These are phyloP conservation scores for Vitellaria paradoxa DNA, from an alignment of 179 eudicot species.

Conservation along the genomic window DNA sequence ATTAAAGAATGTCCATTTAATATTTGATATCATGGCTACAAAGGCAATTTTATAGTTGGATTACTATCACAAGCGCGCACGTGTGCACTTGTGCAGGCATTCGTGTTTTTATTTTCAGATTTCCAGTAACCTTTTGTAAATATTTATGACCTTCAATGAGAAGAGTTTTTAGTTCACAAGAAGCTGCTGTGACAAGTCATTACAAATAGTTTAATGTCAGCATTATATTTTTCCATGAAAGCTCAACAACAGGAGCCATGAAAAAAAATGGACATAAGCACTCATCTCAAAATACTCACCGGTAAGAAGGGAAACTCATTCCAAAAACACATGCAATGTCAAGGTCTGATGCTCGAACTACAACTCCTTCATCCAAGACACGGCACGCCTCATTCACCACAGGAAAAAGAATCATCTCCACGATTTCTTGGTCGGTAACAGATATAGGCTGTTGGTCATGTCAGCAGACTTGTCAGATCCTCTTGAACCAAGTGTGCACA, in stretches of 20 bases:
- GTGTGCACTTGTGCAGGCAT: too few species aligned
- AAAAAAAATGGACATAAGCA: background rate
- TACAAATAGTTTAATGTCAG: background rate
- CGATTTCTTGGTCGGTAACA: constrained; percentile 77
- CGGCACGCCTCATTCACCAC: constrained; percentile 99
- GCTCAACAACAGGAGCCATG: background rate
- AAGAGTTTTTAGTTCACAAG: background rate
- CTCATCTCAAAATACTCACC: constrained; percentile 46
- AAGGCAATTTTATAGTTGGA: too few species aligned
- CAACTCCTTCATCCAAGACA: constrained; percentile 85
- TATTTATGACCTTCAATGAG: too few species aligned
- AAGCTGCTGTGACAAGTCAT: background rate
- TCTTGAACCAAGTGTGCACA: background rate
- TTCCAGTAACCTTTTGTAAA: too few species aligned
- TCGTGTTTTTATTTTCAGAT: too few species aligned
- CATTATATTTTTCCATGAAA: background rate
- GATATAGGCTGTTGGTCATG: constrained; percentile 60
- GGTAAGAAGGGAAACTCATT: constrained; percentile 95
- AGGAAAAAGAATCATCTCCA: constrained; percentile 90
- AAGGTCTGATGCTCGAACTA: constrained; percentile 94
- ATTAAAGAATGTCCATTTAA: too few species aligned
- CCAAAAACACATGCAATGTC: constrained; percentile 93
- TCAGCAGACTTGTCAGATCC: constrained; percentile 16
- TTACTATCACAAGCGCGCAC: too few species aligned
- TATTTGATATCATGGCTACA: too few species aligned